Evolutionary conservation across 164 flowering plant genomes (phyloP).

Genomic region (Liriodendron chinense): DNA sequence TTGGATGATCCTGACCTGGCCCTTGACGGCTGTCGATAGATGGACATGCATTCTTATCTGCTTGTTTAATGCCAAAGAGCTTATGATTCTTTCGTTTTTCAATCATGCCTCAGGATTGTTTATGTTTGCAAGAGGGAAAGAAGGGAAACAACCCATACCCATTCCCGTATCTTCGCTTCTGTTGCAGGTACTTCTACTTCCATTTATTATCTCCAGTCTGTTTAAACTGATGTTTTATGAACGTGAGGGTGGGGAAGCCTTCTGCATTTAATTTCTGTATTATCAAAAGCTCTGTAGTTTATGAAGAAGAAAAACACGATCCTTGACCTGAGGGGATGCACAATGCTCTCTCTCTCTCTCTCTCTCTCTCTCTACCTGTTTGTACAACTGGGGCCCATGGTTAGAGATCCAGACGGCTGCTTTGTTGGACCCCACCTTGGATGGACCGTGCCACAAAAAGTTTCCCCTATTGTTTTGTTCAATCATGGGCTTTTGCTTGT

Average conservation of each 20-base stretch:
- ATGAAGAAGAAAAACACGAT: neutral
- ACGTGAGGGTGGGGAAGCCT: neutral
- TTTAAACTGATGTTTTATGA: neutral
- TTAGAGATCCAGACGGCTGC: neutral
- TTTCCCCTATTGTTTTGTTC: neutral
- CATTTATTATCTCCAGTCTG: neutral
- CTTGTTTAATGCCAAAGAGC: neutral
- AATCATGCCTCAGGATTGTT: neutral
- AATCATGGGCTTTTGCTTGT: no score
- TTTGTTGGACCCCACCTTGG: neutral
- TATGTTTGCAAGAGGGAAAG: neutral
- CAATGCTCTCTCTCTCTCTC: neutral
- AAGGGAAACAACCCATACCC: neutral
- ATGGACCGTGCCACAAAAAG: neutral
- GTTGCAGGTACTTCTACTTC: neutral
- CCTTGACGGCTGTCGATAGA: neutral
- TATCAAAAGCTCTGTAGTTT: neutral
- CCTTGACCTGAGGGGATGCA: neutral
- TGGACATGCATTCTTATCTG: neutral
- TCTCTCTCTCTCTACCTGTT: neutral
- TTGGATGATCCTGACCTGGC: neutral
- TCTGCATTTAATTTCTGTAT: neutral
- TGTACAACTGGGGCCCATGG: no score
- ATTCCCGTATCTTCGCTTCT: neutral
- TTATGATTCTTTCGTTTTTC: neutral